A percentile compares a stretch with the other conserved stretches of the same genome.
Conservation (phyloP, 2,329 filamentous ascomycete genomes). For the Colletotrichum sp. region DNA sequence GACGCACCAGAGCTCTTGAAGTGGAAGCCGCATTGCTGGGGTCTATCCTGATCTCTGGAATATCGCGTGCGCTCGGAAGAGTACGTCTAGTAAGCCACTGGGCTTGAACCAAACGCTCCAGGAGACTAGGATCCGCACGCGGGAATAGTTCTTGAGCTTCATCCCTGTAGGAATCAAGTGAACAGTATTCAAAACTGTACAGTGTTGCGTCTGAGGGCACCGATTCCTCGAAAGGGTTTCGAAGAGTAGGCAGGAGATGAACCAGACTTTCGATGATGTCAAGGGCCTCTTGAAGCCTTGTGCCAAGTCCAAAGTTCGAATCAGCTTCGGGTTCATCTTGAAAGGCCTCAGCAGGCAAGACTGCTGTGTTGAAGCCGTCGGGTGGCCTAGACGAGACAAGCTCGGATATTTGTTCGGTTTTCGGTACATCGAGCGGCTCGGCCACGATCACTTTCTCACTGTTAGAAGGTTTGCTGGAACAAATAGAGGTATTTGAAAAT, state of each 20-base stretch:
- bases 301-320: background rate
- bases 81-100: background rate
- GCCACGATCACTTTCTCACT: background rate
- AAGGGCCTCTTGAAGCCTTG: background rate
- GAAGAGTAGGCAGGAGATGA: background rate
- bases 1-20: background rate
- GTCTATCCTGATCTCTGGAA: background rate
- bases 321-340: background rate
- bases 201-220: background rate
- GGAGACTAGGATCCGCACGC: background rate
- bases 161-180: background rate
- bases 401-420: background rate
- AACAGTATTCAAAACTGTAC: too few species aligned
- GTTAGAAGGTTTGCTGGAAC: background rate
- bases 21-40: background rate
- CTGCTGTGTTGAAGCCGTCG: background rate
- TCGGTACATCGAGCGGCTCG: background rate
- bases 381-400: background rate
- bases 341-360: too few species aligned
- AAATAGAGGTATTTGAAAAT: too few species aligned
- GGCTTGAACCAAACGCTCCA: background rate
- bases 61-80: background rate
- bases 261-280: background rate
- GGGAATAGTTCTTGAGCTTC: background rate
- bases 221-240: background rate